Base-by-base conservation (phyloP, 73 alveolate species). In the Paramecium sexaurelia region DNA sequence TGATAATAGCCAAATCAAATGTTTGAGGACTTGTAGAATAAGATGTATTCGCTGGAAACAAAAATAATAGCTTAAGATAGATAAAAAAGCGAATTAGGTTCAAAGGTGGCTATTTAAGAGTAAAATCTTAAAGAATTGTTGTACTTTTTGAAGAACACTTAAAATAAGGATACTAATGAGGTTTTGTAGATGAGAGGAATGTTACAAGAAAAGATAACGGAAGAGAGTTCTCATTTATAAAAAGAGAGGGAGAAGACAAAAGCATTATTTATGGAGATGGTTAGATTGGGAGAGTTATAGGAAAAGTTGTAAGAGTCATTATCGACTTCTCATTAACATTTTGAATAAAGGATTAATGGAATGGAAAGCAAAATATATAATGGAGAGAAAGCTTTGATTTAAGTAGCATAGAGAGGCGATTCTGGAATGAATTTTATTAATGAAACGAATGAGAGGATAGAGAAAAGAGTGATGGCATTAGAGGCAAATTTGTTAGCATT, bases 191-290 rank as follows among this genome's bases (percentile, higher is more conserved):
- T 86, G 93, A 35, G 85, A 86, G 93, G 93, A 33, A 61, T 86
- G 69, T 39, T 86, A n/a, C 26, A 86, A 67, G 93, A 86, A 7
- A 86, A 61, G 20, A 27, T 86, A 55, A 86, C 93, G 0, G 93
- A 86, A 66, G 93, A 86, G 17, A 66, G 51, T 36, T 56, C 51
- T n/a, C 67, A 86, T n/a, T n/a, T 86, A 10, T 57, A 47, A n/a
- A 86, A 86, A 17, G 93, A 86, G 24, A 86, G 85, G 66, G 93
- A 71, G 32, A 86, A 86, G 55, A 86, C 87, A 0, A 86, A 61
- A 86, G 87, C 93, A 1, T 40, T 86, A 22, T 86, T 86, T 86
- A 86, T 86, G 93, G 93, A 86, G 47, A 85, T 86, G 68, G 93
- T 86, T 3, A 36, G 93, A 19, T 86, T 86, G 33, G 93, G 93